Conservation (phyloP, 1,139 yeast species). For the Diutina rugosa region DNA sequence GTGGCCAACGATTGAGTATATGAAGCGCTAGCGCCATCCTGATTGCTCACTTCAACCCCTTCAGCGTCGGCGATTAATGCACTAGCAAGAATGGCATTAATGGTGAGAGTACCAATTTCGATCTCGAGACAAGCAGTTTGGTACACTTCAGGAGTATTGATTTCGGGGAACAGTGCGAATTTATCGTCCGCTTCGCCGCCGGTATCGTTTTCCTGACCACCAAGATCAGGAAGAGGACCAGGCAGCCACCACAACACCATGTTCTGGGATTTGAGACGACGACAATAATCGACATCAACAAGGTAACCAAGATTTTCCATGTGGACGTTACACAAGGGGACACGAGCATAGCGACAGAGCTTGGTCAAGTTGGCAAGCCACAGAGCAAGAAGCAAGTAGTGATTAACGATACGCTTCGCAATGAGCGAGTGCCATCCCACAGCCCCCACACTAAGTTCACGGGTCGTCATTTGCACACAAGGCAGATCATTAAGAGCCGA, state of each 20-base stretch:
- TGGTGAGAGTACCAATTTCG: conserved; percentile 63
- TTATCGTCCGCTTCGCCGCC: conserved; percentile 26
- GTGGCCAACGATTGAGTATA: conserved; percentile 65
- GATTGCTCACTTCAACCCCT: conserved; percentile 67
- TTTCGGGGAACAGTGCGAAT: conserved; percentile 60
- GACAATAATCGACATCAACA: conserved; percentile 79
- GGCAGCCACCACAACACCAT: conserved; percentile 92
- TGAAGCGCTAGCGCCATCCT: conserved; percentile 40
- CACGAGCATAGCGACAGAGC: conserved; percentile 58
- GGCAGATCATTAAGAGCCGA: conserved; percentile 49
- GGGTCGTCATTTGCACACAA: conserved; percentile 41
- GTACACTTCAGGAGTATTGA: conserved; percentile 74
- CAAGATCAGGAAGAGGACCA: conserved; percentile 70
- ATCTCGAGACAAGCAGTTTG: conserved; percentile 71
- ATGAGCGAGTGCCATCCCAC: conserved; percentile 77
- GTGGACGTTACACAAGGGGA: conserved; percentile 79
- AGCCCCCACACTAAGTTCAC: conserved; percentile 54
- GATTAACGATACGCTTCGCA: conserved; percentile 56
- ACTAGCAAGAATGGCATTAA: conserved; percentile 79
- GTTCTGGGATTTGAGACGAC: conserved; percentile 52
- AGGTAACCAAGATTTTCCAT: conserved; percentile 65
- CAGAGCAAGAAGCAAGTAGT: conserved; percentile 59
- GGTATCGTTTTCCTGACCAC: conserved; percentile 45
- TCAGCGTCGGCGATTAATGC: conserved; percentile 81
- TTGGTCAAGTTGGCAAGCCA: conserved; percentile 61